These are phyloP conservation scores for Monilinia polystroma DNA, from an alignment of 2,329 filamentous ascomycete species.

Conservation along the genomic window DNA sequence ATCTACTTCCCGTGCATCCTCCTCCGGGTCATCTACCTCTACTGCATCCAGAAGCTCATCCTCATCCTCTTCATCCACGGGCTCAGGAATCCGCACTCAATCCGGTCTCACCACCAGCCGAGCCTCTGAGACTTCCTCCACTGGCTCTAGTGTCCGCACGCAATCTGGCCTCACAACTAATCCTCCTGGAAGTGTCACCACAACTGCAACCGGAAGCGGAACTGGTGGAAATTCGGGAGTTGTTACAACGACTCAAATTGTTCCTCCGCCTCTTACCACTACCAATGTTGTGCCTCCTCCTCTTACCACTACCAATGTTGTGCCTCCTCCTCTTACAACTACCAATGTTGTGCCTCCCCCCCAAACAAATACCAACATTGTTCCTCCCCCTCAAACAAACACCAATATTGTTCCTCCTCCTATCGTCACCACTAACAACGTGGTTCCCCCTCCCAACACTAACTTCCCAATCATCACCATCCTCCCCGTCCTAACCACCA, in stretches of 20 bases:
- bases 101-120: slow-evolving; percentile 6
- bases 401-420: not conserved
- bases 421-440: not conserved
- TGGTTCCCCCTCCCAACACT: slow-evolving; percentile 8
- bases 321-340: too few species aligned
- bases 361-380: not conserved
- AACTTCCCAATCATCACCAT: slow-evolving; percentile 9
- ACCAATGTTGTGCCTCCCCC: not conserved
- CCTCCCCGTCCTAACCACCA: slow-evolving; percentile 13
- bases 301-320: not conserved
- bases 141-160: not conserved
- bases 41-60: not conserved
- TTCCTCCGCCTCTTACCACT: slow-evolving; percentile 1
- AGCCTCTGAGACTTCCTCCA: not conserved
- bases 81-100: not conserved
- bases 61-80: not conserved
- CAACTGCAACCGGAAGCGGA: not conserved
- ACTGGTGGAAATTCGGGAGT: slow-evolving; percentile 1
- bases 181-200: not conserved
- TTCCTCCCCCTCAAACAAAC: too few species aligned
- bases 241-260: not conserved
- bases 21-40: not conserved
- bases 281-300: not conserved
- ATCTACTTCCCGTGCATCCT: not conserved
- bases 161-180: not conserved